phyloP scores from a whole-genome alignment of 441 rosid genomes.

The Bruguiera hainesii region DNA sequence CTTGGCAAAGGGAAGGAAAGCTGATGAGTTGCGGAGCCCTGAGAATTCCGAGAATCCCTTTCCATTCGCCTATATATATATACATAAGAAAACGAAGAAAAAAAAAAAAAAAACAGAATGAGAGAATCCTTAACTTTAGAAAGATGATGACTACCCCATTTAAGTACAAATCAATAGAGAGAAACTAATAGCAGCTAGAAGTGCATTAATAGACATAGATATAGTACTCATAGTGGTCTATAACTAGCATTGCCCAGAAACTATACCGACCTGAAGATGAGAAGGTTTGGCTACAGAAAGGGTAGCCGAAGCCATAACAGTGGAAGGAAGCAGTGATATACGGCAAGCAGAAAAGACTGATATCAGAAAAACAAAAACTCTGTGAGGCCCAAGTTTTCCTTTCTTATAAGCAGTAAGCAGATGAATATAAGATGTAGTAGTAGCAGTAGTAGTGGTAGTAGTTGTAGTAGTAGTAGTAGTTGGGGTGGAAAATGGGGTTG shows the following conservation, averaged over 20 bases:
- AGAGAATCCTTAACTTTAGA: too few relatives aligned
- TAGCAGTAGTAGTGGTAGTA: not conserved
- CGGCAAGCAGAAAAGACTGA: not conserved
- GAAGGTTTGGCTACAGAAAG: conserved; percentile 83
- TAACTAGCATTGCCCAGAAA: not conserved
- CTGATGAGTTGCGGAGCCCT: conserved; percentile 62
- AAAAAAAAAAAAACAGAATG: not conserved
- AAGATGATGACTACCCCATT: too few relatives aligned
- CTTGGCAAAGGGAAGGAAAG: conserved; percentile 56
- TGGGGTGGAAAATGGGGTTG: conserved; percentile 8
- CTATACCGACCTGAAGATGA: conserved; percentile 51
- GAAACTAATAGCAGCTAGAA: not conserved
- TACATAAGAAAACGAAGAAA: not conserved
- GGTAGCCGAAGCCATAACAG: conserved; percentile 89
- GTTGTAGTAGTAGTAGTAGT: not conserved
- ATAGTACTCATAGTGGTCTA: too few relatives aligned
- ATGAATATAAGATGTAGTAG: not conserved
- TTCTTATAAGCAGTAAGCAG: too few relatives aligned
- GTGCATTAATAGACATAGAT: too few relatives aligned
- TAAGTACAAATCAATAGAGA: too few relatives aligned
- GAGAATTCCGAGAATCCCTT: conserved; percentile 79
- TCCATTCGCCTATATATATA: conserved; percentile 38
- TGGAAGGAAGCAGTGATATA: not conserved
- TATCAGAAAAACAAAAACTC: too few relatives aligned
- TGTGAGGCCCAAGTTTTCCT: too few relatives aligned